phyloP scores from a whole-genome alignment of 306 rosid genomes.

The Lathyrus oleraceus region DNA sequence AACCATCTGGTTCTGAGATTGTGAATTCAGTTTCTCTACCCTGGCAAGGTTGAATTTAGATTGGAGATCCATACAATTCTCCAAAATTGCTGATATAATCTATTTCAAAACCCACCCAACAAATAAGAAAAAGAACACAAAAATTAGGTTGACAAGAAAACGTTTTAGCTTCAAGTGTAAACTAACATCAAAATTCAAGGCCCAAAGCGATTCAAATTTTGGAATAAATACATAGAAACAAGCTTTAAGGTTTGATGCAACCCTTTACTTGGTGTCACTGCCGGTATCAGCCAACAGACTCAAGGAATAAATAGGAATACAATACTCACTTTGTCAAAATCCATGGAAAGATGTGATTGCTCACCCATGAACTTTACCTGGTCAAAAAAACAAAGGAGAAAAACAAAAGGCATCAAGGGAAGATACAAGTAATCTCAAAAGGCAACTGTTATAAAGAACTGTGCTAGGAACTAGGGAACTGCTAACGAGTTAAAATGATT shows the following conservation, averaged over 20 bases:
- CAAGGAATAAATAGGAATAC: slow-evolving; percentile 34
- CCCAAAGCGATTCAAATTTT: slow-evolving; percentile 15
- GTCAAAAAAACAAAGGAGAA: slow-evolving; percentile 32
- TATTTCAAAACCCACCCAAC: slow-evolving; percentile 45
- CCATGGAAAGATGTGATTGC: slow-evolving; percentile 91
- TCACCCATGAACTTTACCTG: slow-evolving; percentile 91
- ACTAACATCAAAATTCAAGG: slow-evolving; percentile 29
- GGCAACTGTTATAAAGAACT: slow-evolving; percentile 19
- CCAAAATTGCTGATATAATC: slow-evolving; percentile 89
- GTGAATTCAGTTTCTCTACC: slow-evolving; percentile 52
- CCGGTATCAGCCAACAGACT: slow-evolving; percentile 30
- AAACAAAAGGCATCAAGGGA: slow-evolving; percentile 35
- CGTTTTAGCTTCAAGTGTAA: slow-evolving; percentile 26
- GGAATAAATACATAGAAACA: slow-evolving; percentile 27
- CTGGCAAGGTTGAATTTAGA: slow-evolving; percentile 37
- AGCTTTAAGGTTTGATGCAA: slow-evolving; percentile 26
- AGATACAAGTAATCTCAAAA: slow-evolving; percentile 32
- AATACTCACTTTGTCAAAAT: slow-evolving; percentile 83
- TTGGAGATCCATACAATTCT: slow-evolving; percentile 64
- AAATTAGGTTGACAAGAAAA: slow-evolving; percentile 24
- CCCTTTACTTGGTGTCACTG: slow-evolving; percentile 27
- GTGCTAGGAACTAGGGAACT: slow-evolving; percentile 27
- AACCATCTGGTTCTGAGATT: slow-evolving; percentile 55
- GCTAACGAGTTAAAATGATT: slow-evolving; percentile 21
- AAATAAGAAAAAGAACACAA: slow-evolving; percentile 26